These are phyloP conservation scores for Sanghuangporus sanghuang DNA, from an alignment of 1,284 basidiomycete genomes.

Conservation along the genomic window DNA sequence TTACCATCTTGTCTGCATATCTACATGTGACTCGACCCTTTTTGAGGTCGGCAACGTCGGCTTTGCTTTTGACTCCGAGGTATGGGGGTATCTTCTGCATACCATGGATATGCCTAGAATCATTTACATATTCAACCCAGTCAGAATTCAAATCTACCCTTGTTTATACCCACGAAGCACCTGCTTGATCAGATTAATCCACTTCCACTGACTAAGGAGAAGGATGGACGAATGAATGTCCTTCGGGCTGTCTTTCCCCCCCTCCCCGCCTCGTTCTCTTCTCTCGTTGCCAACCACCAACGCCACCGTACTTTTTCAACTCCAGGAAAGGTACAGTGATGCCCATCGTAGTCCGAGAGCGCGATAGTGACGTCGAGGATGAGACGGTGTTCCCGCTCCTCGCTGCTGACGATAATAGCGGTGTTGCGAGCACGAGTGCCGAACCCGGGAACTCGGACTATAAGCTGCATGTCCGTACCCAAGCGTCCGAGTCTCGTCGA, in stretches of 20 bases:
- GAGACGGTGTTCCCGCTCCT: conserved; percentile 13
- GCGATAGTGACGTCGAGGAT: not conserved
- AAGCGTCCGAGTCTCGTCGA: not conserved
- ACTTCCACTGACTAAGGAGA: too few relatives aligned
- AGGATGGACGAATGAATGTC: too few relatives aligned
- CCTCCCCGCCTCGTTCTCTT: not conserved
- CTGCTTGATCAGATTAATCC: not conserved
- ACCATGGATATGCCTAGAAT: too few relatives aligned
- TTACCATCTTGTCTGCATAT: too few relatives aligned
- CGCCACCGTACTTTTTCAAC: not conserved
- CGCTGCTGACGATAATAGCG: not conserved
- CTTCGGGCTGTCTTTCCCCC: too few relatives aligned
- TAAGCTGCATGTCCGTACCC: not conserved
- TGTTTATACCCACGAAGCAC: not conserved
- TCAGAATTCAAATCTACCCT: too few relatives aligned
- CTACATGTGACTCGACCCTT: not conserved
- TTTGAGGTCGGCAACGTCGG: not conserved
- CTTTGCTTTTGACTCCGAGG: not conserved
- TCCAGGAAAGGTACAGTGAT: not conserved
- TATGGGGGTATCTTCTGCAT: not conserved
- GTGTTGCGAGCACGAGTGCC: not conserved
- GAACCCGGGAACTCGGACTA: not conserved
- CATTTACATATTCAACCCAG: too few relatives aligned
- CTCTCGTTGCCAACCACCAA: not conserved
- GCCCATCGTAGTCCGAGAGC: not conserved